Percentiles rank a stretch among this genome's conserved stretches.
Conservation (phyloP, 306 rosid genomes). For the Citrullus colocynthis region DNA sequence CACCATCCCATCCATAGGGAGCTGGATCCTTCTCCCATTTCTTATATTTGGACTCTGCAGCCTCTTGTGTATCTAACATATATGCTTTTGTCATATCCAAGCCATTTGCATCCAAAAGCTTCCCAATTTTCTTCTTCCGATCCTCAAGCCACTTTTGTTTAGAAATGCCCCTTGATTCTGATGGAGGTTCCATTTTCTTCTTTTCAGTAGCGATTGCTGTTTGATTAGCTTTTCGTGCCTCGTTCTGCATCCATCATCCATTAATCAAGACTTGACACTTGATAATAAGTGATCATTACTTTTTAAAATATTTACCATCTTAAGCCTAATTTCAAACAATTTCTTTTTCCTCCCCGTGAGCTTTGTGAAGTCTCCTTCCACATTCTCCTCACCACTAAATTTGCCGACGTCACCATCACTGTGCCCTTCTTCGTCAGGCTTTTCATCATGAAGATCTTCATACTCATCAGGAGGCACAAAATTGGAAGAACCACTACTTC, state of each 20-base stretch:
- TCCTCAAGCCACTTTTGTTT: slow-evolving; percentile 96
- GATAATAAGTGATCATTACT: neutral
- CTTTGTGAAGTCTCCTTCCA: slow-evolving; percentile 19
- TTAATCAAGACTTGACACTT: neutral
- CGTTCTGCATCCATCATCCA: slow-evolving; percentile 35
- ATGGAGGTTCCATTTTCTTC: slow-evolving; percentile 88
- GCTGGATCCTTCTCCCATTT: slow-evolving; percentile 99
- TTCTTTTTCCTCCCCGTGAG: slow-evolving; percentile 74
- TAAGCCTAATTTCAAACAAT: slow-evolving; percentile 71
- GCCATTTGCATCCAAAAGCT: slow-evolving; percentile 89
- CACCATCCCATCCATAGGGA: slow-evolving; percentile 96
- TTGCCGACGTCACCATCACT: slow-evolving; percentile 43
- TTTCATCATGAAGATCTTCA: slow-evolving; percentile 37
- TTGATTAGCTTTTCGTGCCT: slow-evolving; percentile 85
- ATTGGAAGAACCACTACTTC: slow-evolving; percentile 20
- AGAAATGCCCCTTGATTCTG: slow-evolving; percentile 87
- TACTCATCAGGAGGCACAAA: slow-evolving; percentile 23
- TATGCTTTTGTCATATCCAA: slow-evolving; percentile 73
- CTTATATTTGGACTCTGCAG: slow-evolving; percentile 76
- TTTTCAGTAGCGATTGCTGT: slow-evolving; percentile 79
- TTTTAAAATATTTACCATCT: slow-evolving; percentile 44
- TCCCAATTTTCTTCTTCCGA: slow-evolving; percentile 84
- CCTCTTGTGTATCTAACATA: slow-evolving; percentile 94
- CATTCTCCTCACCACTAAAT: slow-evolving; percentile 19
- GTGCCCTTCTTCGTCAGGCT: slow-evolving; percentile 28